phyloP scores from a whole-genome alignment of 2,329 filamentous ascomycete species.

The Knoxdaviesia capensis region DNA sequence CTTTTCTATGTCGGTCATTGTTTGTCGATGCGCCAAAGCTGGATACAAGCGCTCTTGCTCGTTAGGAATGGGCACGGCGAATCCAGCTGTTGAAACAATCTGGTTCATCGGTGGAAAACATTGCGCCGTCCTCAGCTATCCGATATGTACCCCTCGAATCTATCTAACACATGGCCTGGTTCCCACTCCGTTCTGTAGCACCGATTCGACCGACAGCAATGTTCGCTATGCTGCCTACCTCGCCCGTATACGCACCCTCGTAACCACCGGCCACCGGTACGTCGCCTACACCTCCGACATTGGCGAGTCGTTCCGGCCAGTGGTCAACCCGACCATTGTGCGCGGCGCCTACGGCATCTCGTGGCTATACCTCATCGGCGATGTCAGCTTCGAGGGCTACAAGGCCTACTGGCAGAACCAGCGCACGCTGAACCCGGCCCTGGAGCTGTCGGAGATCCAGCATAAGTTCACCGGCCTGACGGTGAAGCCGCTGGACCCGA shows the following conservation, averaged over 20 bases:
- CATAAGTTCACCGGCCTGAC: slow-evolving; percentile 26
- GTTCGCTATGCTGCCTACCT: slow-evolving; percentile 89
- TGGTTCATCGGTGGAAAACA: too few species aligned
- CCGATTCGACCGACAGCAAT: slow-evolving; percentile 65
- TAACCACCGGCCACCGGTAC: slow-evolving; percentile 81
- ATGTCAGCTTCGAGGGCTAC: slow-evolving; percentile 85
- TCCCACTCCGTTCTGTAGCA: slow-evolving; percentile 19
- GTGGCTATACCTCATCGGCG: slow-evolving; percentile 81
- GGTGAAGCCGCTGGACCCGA: slow-evolving; percentile 4
- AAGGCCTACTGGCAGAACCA: slow-evolving; percentile 86
- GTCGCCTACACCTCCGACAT: slow-evolving; percentile 95
- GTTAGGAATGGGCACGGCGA: too few species aligned
- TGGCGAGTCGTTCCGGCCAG: slow-evolving; percentile 83
- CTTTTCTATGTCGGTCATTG: neutral
- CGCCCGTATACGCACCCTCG: slow-evolving; percentile 63
- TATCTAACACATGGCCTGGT: too few species aligned
- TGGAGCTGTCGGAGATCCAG: slow-evolving; percentile 29
- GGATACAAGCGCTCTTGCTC: neutral
- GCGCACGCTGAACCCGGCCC: slow-evolving; percentile 45
- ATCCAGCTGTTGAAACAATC: too few species aligned
- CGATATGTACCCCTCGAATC: too few species aligned
- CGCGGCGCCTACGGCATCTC: slow-evolving; percentile 73
- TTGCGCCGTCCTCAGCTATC: too few species aligned
- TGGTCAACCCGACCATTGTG: slow-evolving; percentile 72
- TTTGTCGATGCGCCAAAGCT: neutral